Percentiles rank a stretch among this genome's conserved stretches.
phyloP scores from a whole-genome alignment of 1,284 basidiomycete species.

The Neonothopanus nambi region DNA sequence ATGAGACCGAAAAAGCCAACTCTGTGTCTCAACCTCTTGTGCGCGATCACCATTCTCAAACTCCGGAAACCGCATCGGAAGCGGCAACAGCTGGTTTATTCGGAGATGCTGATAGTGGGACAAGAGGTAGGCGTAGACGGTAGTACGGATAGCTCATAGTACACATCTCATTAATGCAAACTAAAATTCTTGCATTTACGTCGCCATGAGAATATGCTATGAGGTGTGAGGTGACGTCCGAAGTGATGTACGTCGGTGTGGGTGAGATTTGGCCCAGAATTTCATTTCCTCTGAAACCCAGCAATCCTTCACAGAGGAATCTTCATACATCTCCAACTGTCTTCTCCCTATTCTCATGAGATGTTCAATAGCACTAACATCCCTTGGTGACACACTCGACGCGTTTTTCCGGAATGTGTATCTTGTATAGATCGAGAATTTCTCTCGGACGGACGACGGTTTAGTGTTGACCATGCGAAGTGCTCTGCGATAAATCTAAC shows the following conservation, averaged over 20 bases:
- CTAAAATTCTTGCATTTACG: too few relatives aligned
- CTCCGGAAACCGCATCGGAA: constrained; percentile 3
- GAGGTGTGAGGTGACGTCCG: background rate
- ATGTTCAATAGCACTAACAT: constrained; percentile 71
- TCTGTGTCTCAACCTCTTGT: background rate
- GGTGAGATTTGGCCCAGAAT: constrained; percentile 47
- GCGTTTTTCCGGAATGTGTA: constrained; percentile 70
- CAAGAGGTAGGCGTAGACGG: background rate
- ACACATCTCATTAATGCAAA: background rate
- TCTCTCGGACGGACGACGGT: constrained; percentile 53
- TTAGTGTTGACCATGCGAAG: constrained; percentile 73
- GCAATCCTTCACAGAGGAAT: constrained; percentile 65
- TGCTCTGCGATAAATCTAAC: constrained; percentile 44
- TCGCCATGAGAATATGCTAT: background rate
- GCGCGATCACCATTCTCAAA: background rate
- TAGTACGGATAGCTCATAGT: background rate
- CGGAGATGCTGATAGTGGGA: background rate
- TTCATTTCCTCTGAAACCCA: constrained; percentile 69
- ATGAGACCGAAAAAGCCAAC: background rate
- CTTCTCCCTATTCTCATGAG: constrained; percentile 63
- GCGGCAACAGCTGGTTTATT: constrained; percentile 14
- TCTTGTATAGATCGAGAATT: constrained; percentile 66
- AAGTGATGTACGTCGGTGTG: too few relatives aligned
- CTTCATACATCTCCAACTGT: constrained; percentile 71
- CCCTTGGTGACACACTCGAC: constrained; percentile 55